These are phyloP conservation scores for Fonsecaea multimorphosa DNA, from an alignment of 2,329 filamentous ascomycete genomes.

Conservation along the genomic window DNA sequence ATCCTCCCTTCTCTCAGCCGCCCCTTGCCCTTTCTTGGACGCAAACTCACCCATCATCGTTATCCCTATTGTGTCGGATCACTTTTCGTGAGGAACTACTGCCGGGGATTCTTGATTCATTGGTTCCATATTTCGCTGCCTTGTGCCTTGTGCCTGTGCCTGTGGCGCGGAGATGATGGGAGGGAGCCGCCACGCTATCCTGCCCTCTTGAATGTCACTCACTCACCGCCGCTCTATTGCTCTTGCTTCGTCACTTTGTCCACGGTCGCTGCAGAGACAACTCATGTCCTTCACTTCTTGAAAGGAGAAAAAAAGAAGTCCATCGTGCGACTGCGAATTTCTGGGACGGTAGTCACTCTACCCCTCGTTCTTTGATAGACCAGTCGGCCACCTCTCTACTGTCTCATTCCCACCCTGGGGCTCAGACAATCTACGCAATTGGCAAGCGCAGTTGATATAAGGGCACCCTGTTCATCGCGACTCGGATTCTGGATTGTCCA, in stretches of 20 bases:
- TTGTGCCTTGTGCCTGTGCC: slow-evolving; percentile 20
- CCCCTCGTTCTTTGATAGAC: slow-evolving; percentile 26
- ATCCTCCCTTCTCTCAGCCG: slow-evolving; percentile 9
- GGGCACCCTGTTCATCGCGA: neutral
- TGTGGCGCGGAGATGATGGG: slow-evolving; percentile 28
- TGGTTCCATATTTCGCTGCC: slow-evolving; percentile 17
- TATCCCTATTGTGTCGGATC: neutral
- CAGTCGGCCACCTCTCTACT: neutral
- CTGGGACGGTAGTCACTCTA: slow-evolving; percentile 14
- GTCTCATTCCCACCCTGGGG: slow-evolving; percentile 4
- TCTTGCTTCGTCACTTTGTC: slow-evolving; percentile 19
- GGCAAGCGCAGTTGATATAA: neutral
- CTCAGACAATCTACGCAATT: neutral
- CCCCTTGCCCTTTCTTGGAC: neutral
- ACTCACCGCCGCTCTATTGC: slow-evolving; percentile 30
- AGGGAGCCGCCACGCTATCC: slow-evolving; percentile 24
- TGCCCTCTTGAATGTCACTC: slow-evolving; percentile 24
- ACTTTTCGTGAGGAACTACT: slow-evolving; percentile 16
- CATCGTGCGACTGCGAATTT: neutral
- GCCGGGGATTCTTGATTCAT: slow-evolving; percentile 1
- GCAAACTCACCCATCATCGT: neutral
- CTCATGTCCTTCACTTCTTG: slow-evolving; percentile 14
- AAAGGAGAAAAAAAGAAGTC: neutral
- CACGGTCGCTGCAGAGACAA: slow-evolving; percentile 11
- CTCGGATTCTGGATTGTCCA: neutral